A percentile compares a stretch with the other conserved stretches of the same genome.
These are phyloP conservation scores for Quercus aquifolioides DNA, from an alignment of 306 rosid genomes.

Conservation along the genomic window DNA sequence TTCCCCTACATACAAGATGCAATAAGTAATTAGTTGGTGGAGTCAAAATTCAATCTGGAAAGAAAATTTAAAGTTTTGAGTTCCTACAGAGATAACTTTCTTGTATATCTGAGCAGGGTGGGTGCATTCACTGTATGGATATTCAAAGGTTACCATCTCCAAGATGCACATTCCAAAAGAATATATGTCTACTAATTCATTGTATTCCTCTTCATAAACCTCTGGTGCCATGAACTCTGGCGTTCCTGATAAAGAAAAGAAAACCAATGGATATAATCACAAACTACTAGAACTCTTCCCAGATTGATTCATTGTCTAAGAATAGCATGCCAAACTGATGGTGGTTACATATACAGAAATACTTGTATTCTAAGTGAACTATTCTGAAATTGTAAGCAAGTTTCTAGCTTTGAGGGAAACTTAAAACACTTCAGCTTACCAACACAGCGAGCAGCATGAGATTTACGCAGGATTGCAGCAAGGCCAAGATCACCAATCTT, in stretches of 20 bases:
- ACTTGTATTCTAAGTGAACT: no score
- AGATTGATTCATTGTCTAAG: neutral
- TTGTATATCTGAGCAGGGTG: conserved; percentile 96
- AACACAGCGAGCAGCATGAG: conserved; percentile 77
- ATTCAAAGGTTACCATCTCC: conserved; percentile 96
- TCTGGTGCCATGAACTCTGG: conserved; percentile 99
- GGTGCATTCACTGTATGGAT: conserved; percentile 93
- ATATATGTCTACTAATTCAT: conserved; percentile 92
- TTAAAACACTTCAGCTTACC: conserved; percentile 50
- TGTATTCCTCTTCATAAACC: conserved; percentile 92
- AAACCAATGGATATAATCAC: neutral
- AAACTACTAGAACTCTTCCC: conserved; percentile 1
- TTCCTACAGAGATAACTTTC: conserved; percentile 82
- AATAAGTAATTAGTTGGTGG: conserved; percentile 4
- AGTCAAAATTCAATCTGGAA: conserved; percentile 7
- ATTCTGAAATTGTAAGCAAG: neutral
- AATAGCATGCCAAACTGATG: neutral
- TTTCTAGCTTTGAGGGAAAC: neutral
- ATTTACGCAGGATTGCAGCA: conserved; percentile 84
- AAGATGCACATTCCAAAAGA: conserved; percentile 96
- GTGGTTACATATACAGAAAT: no score
- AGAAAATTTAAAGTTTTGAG: neutral
- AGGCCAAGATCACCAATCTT: conserved; percentile 99
- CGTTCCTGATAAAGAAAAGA: conserved; percentile 57
- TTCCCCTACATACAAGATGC: conserved; percentile 54